Evolutionary conservation across 1,139 yeast genomes (phyloP), one percentile per base, ranked within the genome.

Genomic region (Kodamaea fungicola): DNA sequence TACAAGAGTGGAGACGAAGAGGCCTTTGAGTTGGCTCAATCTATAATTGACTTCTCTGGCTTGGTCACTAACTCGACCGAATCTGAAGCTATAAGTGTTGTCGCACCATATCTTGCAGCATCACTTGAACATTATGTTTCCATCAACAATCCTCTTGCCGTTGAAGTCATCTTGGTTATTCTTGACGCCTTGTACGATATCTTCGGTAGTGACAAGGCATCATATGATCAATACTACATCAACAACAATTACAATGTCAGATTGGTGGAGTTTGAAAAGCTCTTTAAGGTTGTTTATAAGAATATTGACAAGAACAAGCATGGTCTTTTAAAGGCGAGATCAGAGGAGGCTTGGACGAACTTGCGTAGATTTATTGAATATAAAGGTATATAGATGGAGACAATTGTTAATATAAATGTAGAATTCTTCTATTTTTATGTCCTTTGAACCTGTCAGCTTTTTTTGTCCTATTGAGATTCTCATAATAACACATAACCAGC

Each of bases 321-420:
- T 37, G 66, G 71, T 1, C 73, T 67, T 32, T 66, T 86, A 47
- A 81, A 86, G 54, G 62, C 61, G n/a, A 73, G 71, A 45, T 85
- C 83, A 23, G 86, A 82, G 40, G 95, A 86, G 44, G 78, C 83
- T 1, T 69, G 79, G 53, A 60, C 62, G 36, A 89, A 86, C 50
- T 63, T 90, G 50, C 79, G 74, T 7, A 71, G 95, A 42, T 92
- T 92, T 55, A 77, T 90, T 40, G 77, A 76, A 40, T 92, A 92
- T 62, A 92, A 92, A 31, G 19, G 19, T 16, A 16, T 16, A 16
- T 16, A 16, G 19, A 5, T 16, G 19, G 19, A 4, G 19, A 16
- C 3, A 5, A 16, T 16, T 16, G 19, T 16, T 16, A 16, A 16
- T n/a, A n/a, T n/a, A n/a, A 5, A 16, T 16, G 19, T 16, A 16